A percentile compares a stretch with the other conserved stretches of the same genome.
phyloP scores from a whole-genome alignment of 2,329 filamentous ascomycete species.

The Hypomyces perniciosus region DNA sequence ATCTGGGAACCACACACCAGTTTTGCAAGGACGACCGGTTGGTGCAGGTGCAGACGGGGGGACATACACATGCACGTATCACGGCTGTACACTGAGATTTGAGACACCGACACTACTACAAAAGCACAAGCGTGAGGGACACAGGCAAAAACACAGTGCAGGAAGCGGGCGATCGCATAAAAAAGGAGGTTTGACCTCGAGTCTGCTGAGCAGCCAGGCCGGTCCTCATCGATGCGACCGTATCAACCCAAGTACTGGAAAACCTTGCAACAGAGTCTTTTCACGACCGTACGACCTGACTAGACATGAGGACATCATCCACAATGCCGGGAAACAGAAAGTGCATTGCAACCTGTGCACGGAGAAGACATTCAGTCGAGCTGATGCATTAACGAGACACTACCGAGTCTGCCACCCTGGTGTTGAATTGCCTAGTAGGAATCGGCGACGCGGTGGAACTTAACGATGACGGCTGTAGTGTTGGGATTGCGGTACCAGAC shows the following conservation, averaged over 20 bases:
- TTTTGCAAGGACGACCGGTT: slow-evolving; percentile 45
- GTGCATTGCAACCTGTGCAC: slow-evolving; percentile 88
- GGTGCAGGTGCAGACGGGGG: slow-evolving; percentile 69
- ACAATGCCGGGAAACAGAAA: slow-evolving; percentile 91
- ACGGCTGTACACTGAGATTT: slow-evolving; percentile 82
- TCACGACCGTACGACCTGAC: slow-evolving; percentile 95
- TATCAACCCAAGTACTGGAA: slow-evolving; percentile 90
- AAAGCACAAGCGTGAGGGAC: slow-evolving; percentile 91
- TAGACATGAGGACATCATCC: slow-evolving; percentile 93
- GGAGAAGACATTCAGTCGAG: slow-evolving; percentile 94
- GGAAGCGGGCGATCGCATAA: slow-evolving; percentile 20
- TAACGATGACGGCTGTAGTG: slow-evolving; percentile 13
- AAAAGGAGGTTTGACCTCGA: slow-evolving; percentile 40
- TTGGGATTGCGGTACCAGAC: too few species aligned
- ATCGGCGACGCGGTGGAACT: slow-evolving; percentile 28
- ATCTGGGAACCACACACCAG: slow-evolving; percentile 27
- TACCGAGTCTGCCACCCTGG: slow-evolving; percentile 93
- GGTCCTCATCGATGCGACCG: slow-evolving; percentile 90
- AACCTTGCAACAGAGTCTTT: slow-evolving; percentile 90
- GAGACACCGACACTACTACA: slow-evolving; percentile 81
- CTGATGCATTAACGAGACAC: slow-evolving; percentile 89
- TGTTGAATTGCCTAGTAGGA: slow-evolving; percentile 69
- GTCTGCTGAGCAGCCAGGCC: slow-evolving; percentile 73
- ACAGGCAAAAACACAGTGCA: slow-evolving; percentile 63
- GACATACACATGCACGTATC: slow-evolving; percentile 94